Percentiles rank a stretch among this genome's conserved stretches.
Conservation (phyloP, 2,329 filamentous ascomycete genomes). For the Fusarium graminum region DNA sequence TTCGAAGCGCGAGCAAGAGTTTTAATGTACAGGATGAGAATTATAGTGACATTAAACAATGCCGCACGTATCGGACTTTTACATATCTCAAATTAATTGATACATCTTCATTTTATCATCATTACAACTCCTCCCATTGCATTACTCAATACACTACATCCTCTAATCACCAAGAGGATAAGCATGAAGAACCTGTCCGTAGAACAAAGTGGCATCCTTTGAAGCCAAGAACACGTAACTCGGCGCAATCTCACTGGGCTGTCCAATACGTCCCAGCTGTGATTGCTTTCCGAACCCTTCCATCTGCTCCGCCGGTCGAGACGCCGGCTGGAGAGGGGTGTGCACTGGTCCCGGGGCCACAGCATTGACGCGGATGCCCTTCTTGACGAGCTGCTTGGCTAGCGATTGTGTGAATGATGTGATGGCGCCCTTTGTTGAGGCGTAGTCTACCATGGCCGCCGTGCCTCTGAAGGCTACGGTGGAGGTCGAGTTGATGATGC, state of each 20-base stretch:
- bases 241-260: constrained; percentile 61
- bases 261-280: constrained; percentile 56
- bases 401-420: constrained; percentile 67
- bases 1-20: background rate
- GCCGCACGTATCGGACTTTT: constrained; percentile 62
- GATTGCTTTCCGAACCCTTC: constrained; percentile 58
- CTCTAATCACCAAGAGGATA: constrained; percentile 57
- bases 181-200: constrained; percentile 57
- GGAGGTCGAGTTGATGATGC: constrained; percentile 69
- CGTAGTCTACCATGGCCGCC: constrained; percentile 65
- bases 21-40: constrained; percentile 60
- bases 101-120: background rate
- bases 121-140: background rate
- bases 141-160: background rate
- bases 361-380: constrained; percentile 68
- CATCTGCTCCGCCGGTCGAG: constrained; percentile 59
- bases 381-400: constrained; percentile 65
- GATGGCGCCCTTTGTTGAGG: constrained; percentile 70
- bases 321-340: constrained; percentile 60
- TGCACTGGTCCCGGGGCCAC: constrained; percentile 60
- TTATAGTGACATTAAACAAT: constrained; percentile 68
- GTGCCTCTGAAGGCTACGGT: constrained; percentile 68
- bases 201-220: constrained; percentile 57
- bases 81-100: constrained; percentile 51
- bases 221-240: constrained; percentile 57